Conservation (phyloP, 768 basidiomycete species). For the Leccinum variicolor region DNA sequence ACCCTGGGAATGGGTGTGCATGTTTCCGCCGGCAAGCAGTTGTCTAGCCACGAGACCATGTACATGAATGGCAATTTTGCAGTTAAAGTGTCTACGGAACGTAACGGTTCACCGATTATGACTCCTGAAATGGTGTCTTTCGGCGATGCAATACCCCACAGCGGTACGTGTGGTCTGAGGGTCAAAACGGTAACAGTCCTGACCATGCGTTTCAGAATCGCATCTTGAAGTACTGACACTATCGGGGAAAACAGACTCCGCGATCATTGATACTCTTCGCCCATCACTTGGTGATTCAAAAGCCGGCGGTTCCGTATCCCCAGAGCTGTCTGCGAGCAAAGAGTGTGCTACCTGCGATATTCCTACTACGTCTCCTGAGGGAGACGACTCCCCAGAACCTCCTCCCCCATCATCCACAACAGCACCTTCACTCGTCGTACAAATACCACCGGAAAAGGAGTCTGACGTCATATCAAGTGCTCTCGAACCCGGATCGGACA, state of each 20-base stretch:
- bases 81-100: slow-evolving; percentile 12
- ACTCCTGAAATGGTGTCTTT: slow-evolving; percentile 8
- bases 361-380: slow-evolving; percentile 5
- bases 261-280: slow-evolving; percentile 2
- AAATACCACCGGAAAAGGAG: slow-evolving; percentile 13
- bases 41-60: slow-evolving; percentile 21
- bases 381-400: slow-evolving; percentile 3
- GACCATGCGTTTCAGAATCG: slow-evolving; percentile 15
- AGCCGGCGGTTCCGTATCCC: slow-evolving; percentile 1
- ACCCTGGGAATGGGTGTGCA: slow-evolving; percentile 16
- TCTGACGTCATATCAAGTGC: slow-evolving; percentile 10
- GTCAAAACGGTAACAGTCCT: slow-evolving; percentile 1
- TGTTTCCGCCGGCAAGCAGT: slow-evolving; percentile 13
- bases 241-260: slow-evolving; percentile 12
- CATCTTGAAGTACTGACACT: slow-evolving; percentile 6
- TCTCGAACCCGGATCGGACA: slow-evolving; percentile 3
- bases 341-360: slow-evolving; percentile 10
- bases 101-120: slow-evolving; percentile 8
- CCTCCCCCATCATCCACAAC: slow-evolving; percentile 11
- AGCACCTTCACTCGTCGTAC: slow-evolving; percentile 11
- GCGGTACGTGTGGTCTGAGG: slow-evolving; percentile 15
- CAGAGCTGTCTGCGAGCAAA: slow-evolving; percentile 4
- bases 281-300: slow-evolving; percentile 7
- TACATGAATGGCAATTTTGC: slow-evolving; percentile 19
- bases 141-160: slow-evolving; percentile 2